These are phyloP conservation scores for Euphorbia schlechtendalii DNA, from an alignment of 441 rosid genomes.

Conservation along the genomic window DNA sequence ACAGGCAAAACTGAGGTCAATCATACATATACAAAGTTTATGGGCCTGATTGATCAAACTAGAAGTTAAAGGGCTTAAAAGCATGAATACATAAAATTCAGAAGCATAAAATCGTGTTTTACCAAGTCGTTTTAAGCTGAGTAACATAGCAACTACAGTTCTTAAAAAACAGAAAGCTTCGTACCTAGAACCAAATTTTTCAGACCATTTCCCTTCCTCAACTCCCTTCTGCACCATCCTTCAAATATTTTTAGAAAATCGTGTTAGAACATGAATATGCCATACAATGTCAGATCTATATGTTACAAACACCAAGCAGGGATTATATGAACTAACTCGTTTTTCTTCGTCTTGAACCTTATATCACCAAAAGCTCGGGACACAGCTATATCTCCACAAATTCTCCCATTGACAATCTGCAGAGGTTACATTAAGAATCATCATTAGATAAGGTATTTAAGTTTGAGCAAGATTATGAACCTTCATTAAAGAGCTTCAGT, in stretches of 20 bases:
- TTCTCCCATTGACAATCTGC: constrained; percentile 82
- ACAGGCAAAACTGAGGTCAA: too few species aligned
- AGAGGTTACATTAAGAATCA: constrained; percentile 14
- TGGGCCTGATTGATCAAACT: neutral
- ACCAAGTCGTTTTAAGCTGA: neutral
- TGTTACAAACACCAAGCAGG: neutral
- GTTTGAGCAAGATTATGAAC: neutral
- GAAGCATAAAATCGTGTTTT: neutral
- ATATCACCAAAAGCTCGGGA: constrained; percentile 94
- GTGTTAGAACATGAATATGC: constrained; percentile 3
- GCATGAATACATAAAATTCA: neutral
- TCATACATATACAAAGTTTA: neutral
- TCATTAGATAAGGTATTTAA: constrained; percentile 5
- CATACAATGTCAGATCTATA: neutral
- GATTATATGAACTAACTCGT: constrained; percentile 45
- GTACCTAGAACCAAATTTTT: constrained; percentile 78
- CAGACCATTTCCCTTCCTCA: constrained; percentile 76
- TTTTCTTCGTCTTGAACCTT: constrained; percentile 84
- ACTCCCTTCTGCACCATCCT: constrained; percentile 93
- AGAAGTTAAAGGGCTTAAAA: neutral
- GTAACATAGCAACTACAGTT: neutral
- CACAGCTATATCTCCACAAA: constrained; percentile 90
- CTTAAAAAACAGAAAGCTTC: constrained; percentile 9
- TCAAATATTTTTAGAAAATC: constrained; percentile 17
- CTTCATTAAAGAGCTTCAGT: neutral